phyloP scores from a whole-genome alignment of 164 flowering plant species.

The Tinospora cordifolia region DNA sequence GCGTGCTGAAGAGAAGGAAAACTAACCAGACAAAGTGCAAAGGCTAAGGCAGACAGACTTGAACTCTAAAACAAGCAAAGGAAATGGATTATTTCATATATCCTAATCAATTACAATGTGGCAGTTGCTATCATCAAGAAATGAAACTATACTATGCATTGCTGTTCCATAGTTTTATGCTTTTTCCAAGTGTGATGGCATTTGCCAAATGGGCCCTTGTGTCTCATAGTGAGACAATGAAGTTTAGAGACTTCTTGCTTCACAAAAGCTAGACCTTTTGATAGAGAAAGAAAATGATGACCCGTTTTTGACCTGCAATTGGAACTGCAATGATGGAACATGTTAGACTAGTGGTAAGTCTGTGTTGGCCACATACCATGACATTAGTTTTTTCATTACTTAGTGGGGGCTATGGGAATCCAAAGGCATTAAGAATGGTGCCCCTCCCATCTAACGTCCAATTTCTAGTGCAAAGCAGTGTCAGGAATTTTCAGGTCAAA shows the following conservation, averaged over 20 bases:
- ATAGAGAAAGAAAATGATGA: constrained; percentile 11
- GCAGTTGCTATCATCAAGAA: background rate
- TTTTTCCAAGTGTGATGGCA: background rate
- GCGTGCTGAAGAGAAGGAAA: background rate
- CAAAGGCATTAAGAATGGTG: constrained; percentile 6
- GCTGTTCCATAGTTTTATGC: background rate
- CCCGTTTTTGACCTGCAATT: constrained; percentile 5
- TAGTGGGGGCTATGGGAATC: constrained; percentile 13
- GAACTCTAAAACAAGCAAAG: background rate
- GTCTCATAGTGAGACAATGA: constrained; percentile 4
- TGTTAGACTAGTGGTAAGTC: constrained; percentile 10
- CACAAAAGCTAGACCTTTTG: constrained; percentile 9
- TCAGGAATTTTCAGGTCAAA: background rate
- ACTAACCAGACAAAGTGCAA: background rate
- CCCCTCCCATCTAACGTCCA: background rate
- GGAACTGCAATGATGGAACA: constrained; percentile 18
- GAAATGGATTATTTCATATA: background rate
- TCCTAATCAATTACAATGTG: background rate
- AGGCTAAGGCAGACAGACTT: background rate
- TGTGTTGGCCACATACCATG: constrained; percentile 17
- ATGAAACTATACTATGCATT: background rate
- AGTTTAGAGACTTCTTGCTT: constrained; percentile 3
- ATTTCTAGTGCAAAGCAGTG: constrained; percentile 3
- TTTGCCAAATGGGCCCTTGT: constrained; percentile 2
- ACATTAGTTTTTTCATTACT: constrained; percentile 6